Evolutionary conservation across 805 yeast genomes (phyloP), one percentile per base, ranked within the genome.

Genomic region (Peterozyma toletana): DNA sequence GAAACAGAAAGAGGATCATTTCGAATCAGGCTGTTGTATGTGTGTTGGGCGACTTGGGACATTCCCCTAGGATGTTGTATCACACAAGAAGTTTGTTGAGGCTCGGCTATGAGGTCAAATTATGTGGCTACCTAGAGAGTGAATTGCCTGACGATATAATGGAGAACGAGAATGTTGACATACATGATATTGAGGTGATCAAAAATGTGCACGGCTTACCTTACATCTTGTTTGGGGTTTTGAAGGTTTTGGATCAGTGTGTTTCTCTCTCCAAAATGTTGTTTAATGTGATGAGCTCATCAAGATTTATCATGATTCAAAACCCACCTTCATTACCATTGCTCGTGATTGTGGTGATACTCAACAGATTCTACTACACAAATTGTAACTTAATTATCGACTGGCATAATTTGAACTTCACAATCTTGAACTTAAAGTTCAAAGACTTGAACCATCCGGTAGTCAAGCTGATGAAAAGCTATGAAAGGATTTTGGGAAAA

Each of bases 241-340:
- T 57, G 38, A 91, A 93, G 54, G 83, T 86, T 1, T 1, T 74
- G 0, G 45, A 59, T 3, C 96, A 89, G 62, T 56, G 78, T 9
- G 54, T 53, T 37, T 63, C 66, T 30, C 60, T 89, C 27, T 55
- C 71, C 37, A 44, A 50, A 10, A 57, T 83, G 18, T 62, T 90
- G 36, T 69, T 76, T 58, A 51, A 64, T 31, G 60, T 82, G 37
- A 64, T 83, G 41, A 84, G 82, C 18, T 38, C 52, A 11, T 76
- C 86, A 16, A 77, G 81, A 48, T 87, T 70, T 53, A 70, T 90
- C 7, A 54, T 91, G 58, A 73, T 93, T 29, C 95, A 85, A 64
- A 93, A 91, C 60, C 99, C 99, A 0, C 99, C 99, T 0, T 77
- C 87, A 3, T 71, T 93, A 39, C 99, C 99, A 0, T 68, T 88